phyloP scores from a whole-genome alignment of 208 protist genomes.

The Polymyxa betae region DNA sequence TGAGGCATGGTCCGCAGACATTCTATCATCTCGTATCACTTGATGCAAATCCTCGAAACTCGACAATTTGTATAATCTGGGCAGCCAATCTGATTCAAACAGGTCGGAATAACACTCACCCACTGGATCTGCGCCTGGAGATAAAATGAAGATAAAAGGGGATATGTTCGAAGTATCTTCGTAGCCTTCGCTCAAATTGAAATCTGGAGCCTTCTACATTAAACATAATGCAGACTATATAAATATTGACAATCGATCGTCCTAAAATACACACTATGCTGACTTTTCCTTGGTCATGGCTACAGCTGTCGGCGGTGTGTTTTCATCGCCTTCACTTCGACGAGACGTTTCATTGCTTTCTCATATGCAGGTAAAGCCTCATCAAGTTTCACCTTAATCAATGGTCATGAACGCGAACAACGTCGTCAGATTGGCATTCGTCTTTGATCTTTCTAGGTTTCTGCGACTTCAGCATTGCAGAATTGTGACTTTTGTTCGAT shows the following conservation, averaged over 20 bases:
- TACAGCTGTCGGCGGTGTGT: slow-evolving; percentile 84
- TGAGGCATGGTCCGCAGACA: too few species aligned
- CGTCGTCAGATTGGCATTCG: not conserved
- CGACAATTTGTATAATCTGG: slow-evolving; percentile 86
- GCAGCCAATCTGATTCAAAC: not conserved
- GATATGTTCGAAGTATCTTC: slow-evolving; percentile 84
- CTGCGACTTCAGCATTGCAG: slow-evolving; percentile 6
- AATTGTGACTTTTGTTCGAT: not conserved
- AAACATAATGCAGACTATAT: slow-evolving; percentile 75
- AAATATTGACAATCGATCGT: not conserved
- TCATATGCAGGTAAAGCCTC: slow-evolving; percentile 51
- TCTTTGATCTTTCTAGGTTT: slow-evolving; percentile 33
- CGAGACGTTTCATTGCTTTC: slow-evolving; percentile 59
- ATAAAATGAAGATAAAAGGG: slow-evolving; percentile 97
- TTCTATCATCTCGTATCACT: too few species aligned
- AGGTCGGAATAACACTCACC: slow-evolving; percentile 72
- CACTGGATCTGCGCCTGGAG: slow-evolving; percentile 93
- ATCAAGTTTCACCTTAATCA: slow-evolving; percentile 12
- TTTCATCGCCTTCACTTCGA: slow-evolving; percentile 90
- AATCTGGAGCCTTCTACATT: slow-evolving; percentile 85
- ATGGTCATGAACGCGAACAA: not conserved
- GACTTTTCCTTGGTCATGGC: slow-evolving; percentile 74
- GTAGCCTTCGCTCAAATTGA: slow-evolving; percentile 92
- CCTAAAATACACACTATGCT: not conserved
- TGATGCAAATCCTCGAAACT: slow-evolving; percentile 85